Base-by-base conservation (phyloP, 257 asterid genomes). In the Fraxinus americana region DNA sequence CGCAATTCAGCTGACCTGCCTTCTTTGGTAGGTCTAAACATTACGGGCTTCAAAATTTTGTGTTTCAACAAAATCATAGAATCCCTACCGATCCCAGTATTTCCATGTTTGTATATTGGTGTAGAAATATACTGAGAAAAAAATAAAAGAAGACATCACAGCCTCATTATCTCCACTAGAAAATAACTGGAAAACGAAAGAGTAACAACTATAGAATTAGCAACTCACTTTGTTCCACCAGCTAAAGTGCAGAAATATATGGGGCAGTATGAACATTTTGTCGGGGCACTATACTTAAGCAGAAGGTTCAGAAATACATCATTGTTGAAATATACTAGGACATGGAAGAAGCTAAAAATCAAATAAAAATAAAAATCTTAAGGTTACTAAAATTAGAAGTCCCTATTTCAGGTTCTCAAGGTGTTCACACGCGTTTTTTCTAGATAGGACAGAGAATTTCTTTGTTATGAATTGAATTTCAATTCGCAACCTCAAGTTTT, bases 1-100 rank as follows among this genome's bases (percentile, higher is more conserved):
- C 97, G 96, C 70, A 94, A 93, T 81, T 94, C 99, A 83, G 99
- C 96, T 74, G 96, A 97, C 88, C 98, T 89, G 81, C 98, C 97
- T 86, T 87, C 90, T 82, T 94, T 94, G 27, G 99, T 94, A 73
- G 98, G 98, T 76, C 99, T 89, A 50, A 94, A 82, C 84, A 94
- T 77, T 82, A 88, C 80, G 88, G 87, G 88, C 87, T 85, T 91
- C 87, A 92, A 76, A 70, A 94, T 84, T 89, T 89, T 92, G 81
- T 91, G 86, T 84, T 89, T 94, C 75, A 94, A 85, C 85, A 92
- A 85, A 82, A 91, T 79, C 99, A 94, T 94, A 45, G 99, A 97
- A 82, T 83, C 90, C 79, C 85, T 85, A 43, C 94, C 92, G 0
- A 19, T 54, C 74, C 87, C 87, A 45, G 5, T 8, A 78, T 86